Percentiles rank a stretch among this genome's conserved stretches.
These are phyloP conservation scores for Teunomyces tritomae DNA, from an alignment of 805 yeast species.

Conservation along the genomic window DNA sequence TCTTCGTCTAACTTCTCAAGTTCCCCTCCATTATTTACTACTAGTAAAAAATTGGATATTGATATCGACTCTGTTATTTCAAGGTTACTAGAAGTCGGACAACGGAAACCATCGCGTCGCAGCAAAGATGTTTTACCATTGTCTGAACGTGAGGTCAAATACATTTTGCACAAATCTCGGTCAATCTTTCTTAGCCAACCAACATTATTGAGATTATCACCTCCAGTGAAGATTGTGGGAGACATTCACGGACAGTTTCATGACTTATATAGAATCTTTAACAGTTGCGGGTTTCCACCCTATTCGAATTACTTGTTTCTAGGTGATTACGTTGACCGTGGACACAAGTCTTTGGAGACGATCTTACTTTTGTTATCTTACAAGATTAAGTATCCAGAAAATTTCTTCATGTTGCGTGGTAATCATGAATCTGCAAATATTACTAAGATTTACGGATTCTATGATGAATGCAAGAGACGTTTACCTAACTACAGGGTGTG, in stretches of 20 bases:
- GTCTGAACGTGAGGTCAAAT: conserved; percentile 51
- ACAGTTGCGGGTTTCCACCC: conserved; percentile 61
- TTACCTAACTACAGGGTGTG: conserved; percentile 44
- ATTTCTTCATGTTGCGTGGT: conserved; percentile 58
- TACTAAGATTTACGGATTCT: conserved; percentile 59
- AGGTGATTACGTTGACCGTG: conserved; percentile 62
- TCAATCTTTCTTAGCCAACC: conserved; percentile 65
- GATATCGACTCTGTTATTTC: conserved; percentile 66
- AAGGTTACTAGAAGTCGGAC: conserved; percentile 52
- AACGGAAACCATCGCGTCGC: conserved; percentile 10
- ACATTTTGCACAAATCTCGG: conserved; percentile 56
- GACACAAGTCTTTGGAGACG: conserved; percentile 56
- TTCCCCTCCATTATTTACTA: conserved; percentile 21
- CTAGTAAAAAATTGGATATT: conserved; percentile 27
- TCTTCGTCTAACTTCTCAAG: conserved; percentile 17
- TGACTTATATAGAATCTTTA: conserved; percentile 53
- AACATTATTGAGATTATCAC: conserved; percentile 58
- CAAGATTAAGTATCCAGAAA: conserved; percentile 59
- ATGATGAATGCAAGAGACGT: conserved; percentile 59
- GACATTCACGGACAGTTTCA: conserved; percentile 73
- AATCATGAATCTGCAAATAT: conserved; percentile 60
- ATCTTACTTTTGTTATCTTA: conserved; percentile 49
- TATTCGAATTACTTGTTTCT: conserved; percentile 52
- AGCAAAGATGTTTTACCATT: conserved; percentile 49
- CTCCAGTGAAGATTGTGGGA: conserved; percentile 82